Evolutionary conservation across 2,329 filamentous ascomycete species (phyloP).

Genomic region (Botrytis galanthina): DNA sequence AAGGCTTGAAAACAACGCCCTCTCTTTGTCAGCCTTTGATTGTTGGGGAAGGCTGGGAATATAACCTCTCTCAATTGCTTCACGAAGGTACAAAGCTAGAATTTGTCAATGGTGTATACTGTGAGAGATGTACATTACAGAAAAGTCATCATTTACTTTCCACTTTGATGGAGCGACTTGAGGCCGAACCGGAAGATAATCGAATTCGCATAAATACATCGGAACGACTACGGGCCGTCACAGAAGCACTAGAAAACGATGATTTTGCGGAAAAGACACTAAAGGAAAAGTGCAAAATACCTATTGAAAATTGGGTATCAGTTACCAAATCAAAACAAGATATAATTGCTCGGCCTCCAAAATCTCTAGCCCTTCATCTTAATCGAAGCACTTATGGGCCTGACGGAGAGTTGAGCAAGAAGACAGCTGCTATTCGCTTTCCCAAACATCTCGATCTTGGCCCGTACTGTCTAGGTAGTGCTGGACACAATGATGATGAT

Average conservation of each 20-base stretch:
- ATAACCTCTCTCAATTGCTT: slow-evolving; percentile 74
- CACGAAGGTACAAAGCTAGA: slow-evolving; percentile 85
- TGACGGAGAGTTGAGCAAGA: slow-evolving; percentile 79
- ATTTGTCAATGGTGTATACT: slow-evolving; percentile 84
- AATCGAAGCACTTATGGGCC: slow-evolving; percentile 87
- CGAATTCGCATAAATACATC: slow-evolving; percentile 39
- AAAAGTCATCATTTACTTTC: slow-evolving; percentile 50
- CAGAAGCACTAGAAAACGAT: slow-evolving; percentile 71
- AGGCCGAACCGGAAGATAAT: slow-evolving; percentile 32
- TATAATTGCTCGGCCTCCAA: slow-evolving; percentile 78
- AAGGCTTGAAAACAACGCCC: slow-evolving; percentile 83
- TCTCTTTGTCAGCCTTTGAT: slow-evolving; percentile 93
- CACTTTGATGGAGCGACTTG: slow-evolving; percentile 46
- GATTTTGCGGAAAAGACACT: slow-evolving; percentile 72
- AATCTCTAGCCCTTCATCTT: slow-evolving; percentile 79
- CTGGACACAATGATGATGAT: slow-evolving; percentile 31
- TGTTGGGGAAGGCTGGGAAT: slow-evolving; percentile 61
- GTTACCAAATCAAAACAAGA: slow-evolving; percentile 89
- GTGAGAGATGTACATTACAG: slow-evolving; percentile 82
- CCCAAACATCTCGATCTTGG: slow-evolving; percentile 72
- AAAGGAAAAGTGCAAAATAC: slow-evolving; percentile 62
- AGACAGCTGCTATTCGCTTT: slow-evolving; percentile 75
- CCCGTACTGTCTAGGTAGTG: slow-evolving; percentile 78
- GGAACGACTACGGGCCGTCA: slow-evolving; percentile 62
- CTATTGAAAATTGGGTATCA: slow-evolving; percentile 64